Evolutionary conservation across 441 rosid genomes (phyloP).

Genomic region (Adansonia rubrostipa): DNA sequence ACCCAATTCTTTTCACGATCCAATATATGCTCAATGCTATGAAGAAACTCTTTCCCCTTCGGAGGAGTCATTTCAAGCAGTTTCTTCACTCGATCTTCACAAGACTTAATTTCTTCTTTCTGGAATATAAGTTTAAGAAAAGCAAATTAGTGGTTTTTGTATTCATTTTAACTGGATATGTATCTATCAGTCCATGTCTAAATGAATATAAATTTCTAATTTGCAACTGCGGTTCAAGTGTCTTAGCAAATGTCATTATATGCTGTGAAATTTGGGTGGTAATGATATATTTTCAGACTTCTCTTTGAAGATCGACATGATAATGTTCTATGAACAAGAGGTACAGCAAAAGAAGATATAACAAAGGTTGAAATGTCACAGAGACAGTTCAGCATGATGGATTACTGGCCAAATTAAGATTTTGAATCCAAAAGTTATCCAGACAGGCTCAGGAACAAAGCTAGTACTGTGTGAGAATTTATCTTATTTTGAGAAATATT

Average conservation of each 20-base stretch:
- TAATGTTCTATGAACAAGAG: background rate
- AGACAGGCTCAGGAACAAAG: background rate
- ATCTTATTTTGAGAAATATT: background rate
- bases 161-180: background rate
- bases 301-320: background rate
- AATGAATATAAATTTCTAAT: constrained; percentile 1
- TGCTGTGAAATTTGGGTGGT: background rate
- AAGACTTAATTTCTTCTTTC: constrained; percentile 92
- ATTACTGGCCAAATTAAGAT: background rate
- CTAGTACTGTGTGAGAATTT: background rate
- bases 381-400: background rate
- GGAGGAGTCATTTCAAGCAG: constrained; percentile 93
- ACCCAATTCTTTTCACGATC: constrained; percentile 99
- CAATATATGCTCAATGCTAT: constrained; percentile 79
- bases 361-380: background rate
- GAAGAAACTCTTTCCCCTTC: constrained; percentile 84
- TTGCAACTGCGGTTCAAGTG: background rate
- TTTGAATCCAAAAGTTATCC: background rate
- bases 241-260: background rate
- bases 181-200: background rate
- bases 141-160: background rate
- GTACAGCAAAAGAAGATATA: background rate
- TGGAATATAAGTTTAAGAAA: constrained; percentile 24
- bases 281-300: background rate
- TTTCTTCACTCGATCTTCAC: constrained; percentile 88